These are phyloP conservation scores for Serendipita vermifera DNA, from an alignment of 768 basidiomycete species.

Conservation along the genomic window DNA sequence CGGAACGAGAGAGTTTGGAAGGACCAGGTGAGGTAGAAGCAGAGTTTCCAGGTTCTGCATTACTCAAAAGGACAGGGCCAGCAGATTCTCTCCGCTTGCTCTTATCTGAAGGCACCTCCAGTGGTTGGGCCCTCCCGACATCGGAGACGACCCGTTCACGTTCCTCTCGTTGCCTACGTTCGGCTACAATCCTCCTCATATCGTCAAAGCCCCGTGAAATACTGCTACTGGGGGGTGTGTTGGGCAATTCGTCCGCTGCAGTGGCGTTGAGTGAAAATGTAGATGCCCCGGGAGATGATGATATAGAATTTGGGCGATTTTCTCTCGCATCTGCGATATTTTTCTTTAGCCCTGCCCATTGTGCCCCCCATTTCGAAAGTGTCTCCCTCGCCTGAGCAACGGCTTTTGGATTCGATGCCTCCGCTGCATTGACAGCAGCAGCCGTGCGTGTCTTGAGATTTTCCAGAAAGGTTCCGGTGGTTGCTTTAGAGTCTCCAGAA, in stretches of 20 bases:
- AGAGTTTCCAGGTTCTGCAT: neutral
- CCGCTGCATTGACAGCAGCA: constrained; percentile 38
- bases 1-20: neutral
- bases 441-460: constrained; percentile 59
- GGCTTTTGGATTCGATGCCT: constrained; percentile 40
- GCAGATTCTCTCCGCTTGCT: neutral
- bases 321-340: constrained; percentile 32
- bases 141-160: constrained; percentile 1
- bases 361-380: constrained; percentile 85
- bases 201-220: constrained; percentile 25
- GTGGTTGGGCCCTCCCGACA: constrained; percentile 27
- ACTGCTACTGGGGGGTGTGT: neutral
- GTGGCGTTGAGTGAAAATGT: constrained; percentile 5
- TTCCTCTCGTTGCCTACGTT: constrained; percentile 29
- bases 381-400: constrained; percentile 72
- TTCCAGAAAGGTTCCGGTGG: constrained; percentile 56
- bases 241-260: neutral
- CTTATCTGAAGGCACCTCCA: constrained; percentile 5
- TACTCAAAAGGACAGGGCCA: neutral
- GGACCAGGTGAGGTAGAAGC: neutral
- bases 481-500: constrained; percentile 30
- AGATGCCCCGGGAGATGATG: constrained; percentile 7
- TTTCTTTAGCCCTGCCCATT: constrained; percentile 48
- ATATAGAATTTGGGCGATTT: neutral
- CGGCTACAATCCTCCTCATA: constrained; percentile 61